A percentile compares a stretch with the other conserved stretches of the same genome.
phyloP scores from a whole-genome alignment of 192 early-diverging fungal species.

The Linnemannia zychae region DNA sequence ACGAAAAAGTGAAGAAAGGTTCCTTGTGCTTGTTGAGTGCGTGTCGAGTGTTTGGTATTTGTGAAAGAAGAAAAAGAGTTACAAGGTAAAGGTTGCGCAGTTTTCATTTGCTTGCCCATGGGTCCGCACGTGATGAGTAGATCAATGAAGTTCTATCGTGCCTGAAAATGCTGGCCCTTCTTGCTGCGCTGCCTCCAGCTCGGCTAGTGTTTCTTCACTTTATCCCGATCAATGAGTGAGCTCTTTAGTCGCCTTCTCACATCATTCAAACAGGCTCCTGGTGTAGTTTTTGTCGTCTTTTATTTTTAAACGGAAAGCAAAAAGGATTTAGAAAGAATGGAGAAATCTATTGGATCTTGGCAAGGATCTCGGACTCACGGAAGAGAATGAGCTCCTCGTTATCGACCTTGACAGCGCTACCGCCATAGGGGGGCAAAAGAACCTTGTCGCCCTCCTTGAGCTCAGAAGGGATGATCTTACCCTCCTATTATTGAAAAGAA shows the following conservation, averaged over 20 bases:
- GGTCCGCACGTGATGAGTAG: too few relatives aligned
- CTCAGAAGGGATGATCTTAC: slow-evolving; percentile 82
- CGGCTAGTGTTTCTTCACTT: too few relatives aligned
- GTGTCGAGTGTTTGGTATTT: background rate
- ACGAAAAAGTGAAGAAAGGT: background rate
- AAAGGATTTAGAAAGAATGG: background rate
- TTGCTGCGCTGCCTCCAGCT: too few relatives aligned
- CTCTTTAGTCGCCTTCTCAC: too few relatives aligned
- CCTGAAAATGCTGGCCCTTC: too few relatives aligned
- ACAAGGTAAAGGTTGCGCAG: too few relatives aligned
- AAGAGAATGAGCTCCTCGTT: slow-evolving; percentile 92
- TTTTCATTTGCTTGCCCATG: too few relatives aligned
- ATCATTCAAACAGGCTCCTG: too few relatives aligned
- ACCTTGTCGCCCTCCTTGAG: slow-evolving; percentile 95
- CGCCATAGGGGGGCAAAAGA: slow-evolving; percentile 96
- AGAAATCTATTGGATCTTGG: slow-evolving; percentile 79
- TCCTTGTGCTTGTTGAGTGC: background rate
- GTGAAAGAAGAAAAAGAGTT: too few relatives aligned
- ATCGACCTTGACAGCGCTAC: slow-evolving; percentile 91
- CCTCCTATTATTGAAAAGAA: slow-evolving; percentile 66
- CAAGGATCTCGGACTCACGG: slow-evolving; percentile 95
- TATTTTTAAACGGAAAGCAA: background rate
- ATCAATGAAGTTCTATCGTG: too few relatives aligned
- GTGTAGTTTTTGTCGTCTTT: background rate
- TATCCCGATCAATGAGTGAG: too few relatives aligned